Base-by-base conservation (phyloP, 805 yeast species). In the Debaryomyces prosopidis region DNA sequence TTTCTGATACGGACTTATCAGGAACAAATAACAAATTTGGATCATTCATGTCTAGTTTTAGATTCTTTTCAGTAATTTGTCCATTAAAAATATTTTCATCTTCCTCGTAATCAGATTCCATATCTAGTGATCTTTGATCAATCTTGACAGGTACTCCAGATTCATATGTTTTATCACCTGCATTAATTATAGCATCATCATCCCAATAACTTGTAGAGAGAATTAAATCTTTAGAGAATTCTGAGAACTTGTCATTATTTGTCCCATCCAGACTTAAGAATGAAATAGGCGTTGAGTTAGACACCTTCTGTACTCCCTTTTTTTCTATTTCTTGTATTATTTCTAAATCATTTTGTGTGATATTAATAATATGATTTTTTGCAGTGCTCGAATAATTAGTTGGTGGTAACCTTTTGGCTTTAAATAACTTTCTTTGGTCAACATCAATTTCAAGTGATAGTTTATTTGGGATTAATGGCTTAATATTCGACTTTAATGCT, bases 11-110 rank as follows among this genome's bases (percentile, higher is more conserved):
- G 36, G 30, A 36, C 39, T 57, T 55, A 18, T 76, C 75, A 9
- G 81, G 78, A 18, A 83, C 78, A 50, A 94, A 84, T 34, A 92
- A 65, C 46, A 94, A 67, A 43, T 84, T 76, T 11, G 94, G 87
- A 63, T 94, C 99, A 59, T 91, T 94, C 84, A 90, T 77, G 63
- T 92, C 96, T 36, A 94, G 65, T 51, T 74, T 75, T 34, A 84
- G 61, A 23, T 70, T 70, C 3, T 66, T 71, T 3, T 62, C 48
- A 39, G 66, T 61, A 42, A 71, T 66, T 36, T 58, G 75, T 1
- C 96, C 98, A 34, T 87, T 85, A 42, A 91, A 79, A n/a, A 94
- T 76, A 49, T 78, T 72, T 20, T 83, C 87, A 54, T 87, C 92
- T 26, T 82, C 85, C 43, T 81, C 81, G 11, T 69, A 70, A 42